phyloP scores from a whole-genome alignment of 331 rosid species.

The Cydonia oblonga region DNA sequence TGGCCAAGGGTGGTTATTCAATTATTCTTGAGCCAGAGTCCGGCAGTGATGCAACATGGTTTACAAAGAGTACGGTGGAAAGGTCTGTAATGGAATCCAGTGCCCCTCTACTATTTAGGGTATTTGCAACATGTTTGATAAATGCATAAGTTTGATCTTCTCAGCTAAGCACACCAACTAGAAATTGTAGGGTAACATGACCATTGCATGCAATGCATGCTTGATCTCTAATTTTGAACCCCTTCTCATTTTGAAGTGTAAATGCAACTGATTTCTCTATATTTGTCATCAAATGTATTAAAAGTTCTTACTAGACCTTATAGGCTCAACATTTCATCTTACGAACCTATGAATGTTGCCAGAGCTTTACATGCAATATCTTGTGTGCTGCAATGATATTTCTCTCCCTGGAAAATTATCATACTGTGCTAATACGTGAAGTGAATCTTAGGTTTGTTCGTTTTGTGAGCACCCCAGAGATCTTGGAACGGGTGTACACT shows the following conservation, averaged over 20 bases:
- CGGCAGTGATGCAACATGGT: conserved; percentile 50
- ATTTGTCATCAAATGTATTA: not conserved
- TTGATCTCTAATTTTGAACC: not conserved
- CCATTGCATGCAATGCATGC: conserved; percentile 7
- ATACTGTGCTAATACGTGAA: conserved; percentile 12
- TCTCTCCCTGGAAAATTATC: not conserved
- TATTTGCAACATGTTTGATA: not conserved
- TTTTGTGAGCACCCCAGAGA: conserved; percentile 91
- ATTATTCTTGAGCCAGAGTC: conserved; percentile 73
- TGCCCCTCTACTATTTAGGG: not conserved
- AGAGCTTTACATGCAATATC: conserved; percentile 10
- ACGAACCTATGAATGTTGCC: not conserved
- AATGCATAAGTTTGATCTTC: conserved; percentile 1
- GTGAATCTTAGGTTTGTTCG: conserved; percentile 71
- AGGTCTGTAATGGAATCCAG: conserved; percentile 42
- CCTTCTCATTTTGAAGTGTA: not conserved
- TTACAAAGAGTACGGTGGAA: conserved; percentile 75
- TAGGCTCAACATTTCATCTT: not conserved
- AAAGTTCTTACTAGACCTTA: not conserved
- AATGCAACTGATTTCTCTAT: not conserved
- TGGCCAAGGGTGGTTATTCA: conserved; percentile 95
- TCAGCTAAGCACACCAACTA: not conserved
- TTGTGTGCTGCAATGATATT: not conserved
- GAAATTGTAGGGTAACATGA: conserved; percentile 1
- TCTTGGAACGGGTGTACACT: conserved; percentile 83